Base-by-base conservation (phyloP, 2,329 filamentous ascomycete species). In the Aspergillus proliferans region DNA sequence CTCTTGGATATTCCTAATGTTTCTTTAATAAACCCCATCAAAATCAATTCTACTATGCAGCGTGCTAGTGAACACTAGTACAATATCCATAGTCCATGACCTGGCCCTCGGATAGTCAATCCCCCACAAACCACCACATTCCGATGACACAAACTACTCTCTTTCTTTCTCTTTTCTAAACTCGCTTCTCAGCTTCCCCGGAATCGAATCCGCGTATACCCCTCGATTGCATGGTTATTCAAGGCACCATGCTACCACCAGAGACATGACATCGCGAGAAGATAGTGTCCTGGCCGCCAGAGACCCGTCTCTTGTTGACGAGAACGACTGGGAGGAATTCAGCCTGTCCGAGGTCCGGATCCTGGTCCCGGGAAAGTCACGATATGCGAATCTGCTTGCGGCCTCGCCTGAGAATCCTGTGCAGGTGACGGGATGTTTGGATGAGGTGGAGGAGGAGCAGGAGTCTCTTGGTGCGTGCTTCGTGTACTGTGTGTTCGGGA, bases 271-370 rank as follows among this genome's bases (percentile, higher is more conserved):
- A 42, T 68, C 66, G 58, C 70, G 71, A 59, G 70, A 71, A 62
- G 69, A 74, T 63, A 71, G 63, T 58, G 69, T 76, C 55, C 69
- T 76, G 47, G 66, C 65, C 61, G 58, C 66, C 58, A 68, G 67
- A 59, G 67, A 74, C 61, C 67, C 71, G 52, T 68, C 71, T 53
- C 61, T 74, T 50, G 59, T 63, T 30, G 71, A 75, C 60, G 72
- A 75, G 59, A 73, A 81, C 63, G 75, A 83, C 56, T 84, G 81
- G 79, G 76, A 80, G 46, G 77, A 81, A 52, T 83, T 83, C 64
- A 66, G 71, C 22, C 67, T 85, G 50, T 75, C 66, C 51, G 75
- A 83, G 55, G 80, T 76, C 51, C 75, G 76, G 54, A 73, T 84
- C 41, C 66, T 74, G 49, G 63, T 71, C 40, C 71, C 72, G 34